Conservation (phyloP, 1,139 yeast species). For the Williopsis jadinii region DNA sequence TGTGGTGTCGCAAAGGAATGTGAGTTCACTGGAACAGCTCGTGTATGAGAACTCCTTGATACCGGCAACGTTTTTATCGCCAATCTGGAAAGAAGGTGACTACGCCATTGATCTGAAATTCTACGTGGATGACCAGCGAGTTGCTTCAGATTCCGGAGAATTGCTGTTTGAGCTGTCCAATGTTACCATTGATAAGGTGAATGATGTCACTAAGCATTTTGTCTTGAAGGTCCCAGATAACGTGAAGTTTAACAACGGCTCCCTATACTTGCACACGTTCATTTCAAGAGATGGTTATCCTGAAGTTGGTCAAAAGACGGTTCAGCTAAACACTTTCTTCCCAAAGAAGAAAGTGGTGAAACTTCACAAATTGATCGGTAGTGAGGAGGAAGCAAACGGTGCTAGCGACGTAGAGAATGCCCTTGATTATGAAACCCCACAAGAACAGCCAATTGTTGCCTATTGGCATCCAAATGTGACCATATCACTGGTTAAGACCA, state of each 20-base stretch:
- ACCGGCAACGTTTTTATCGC: slow-evolving; percentile 14
- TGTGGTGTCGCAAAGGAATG: slow-evolving; percentile 4
- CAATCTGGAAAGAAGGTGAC: slow-evolving; percentile 16
- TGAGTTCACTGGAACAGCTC: slow-evolving; percentile 16
- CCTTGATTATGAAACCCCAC: slow-evolving; percentile 11
- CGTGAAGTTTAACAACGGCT: slow-evolving; percentile 22
- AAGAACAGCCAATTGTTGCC: slow-evolving; percentile 18
- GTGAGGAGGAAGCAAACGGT: slow-evolving; percentile 6
- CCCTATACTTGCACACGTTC: slow-evolving; percentile 25
- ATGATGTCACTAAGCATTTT: slow-evolving; percentile 8
- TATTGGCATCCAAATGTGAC: slow-evolving; percentile 33
- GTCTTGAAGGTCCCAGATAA: slow-evolving; percentile 11
- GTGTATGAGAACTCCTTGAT: slow-evolving; percentile 19
- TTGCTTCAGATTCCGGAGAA: not conserved
- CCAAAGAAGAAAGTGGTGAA: slow-evolving; percentile 22
- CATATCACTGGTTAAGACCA: slow-evolving; percentile 17
- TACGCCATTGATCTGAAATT: slow-evolving; percentile 13
- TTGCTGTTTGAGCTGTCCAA: slow-evolving; percentile 7
- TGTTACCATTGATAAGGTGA: slow-evolving; percentile 9
- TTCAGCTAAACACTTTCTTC: slow-evolving; percentile 22
- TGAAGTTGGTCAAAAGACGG: slow-evolving; percentile 14
- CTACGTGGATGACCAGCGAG: slow-evolving; percentile 13
- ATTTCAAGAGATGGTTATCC: slow-evolving; percentile 16
- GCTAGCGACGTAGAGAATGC: slow-evolving; percentile 6
- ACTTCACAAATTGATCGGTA: slow-evolving; percentile 27